phyloP scores from a whole-genome alignment of 768 basidiomycete genomes.

The Pleurotus tuber-regium region DNA sequence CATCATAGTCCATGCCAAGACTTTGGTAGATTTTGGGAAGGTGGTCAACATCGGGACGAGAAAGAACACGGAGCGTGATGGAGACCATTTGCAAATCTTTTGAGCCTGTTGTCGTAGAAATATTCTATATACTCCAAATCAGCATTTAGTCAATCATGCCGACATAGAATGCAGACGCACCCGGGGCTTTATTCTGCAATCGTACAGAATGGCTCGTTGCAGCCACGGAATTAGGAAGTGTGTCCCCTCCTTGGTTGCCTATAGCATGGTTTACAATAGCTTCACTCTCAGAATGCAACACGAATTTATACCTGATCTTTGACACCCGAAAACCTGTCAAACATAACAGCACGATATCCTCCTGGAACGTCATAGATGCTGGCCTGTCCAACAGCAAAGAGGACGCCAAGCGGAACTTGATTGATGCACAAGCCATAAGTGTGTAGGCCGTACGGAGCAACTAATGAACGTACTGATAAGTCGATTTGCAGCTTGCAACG shows the following conservation, averaged over 20 bases:
- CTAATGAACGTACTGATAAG: constrained; percentile 39
- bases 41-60: constrained; percentile 85
- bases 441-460: background rate
- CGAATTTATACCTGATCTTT: constrained; percentile 58
- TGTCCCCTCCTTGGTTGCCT: constrained; percentile 92
- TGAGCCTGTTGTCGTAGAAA: constrained; percentile 97
- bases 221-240: constrained; percentile 96
- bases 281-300: background rate
- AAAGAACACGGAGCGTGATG: constrained; percentile 93
- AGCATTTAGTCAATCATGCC: constrained; percentile 1
- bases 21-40: constrained; percentile 93
- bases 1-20: constrained; percentile 95
- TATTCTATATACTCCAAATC: constrained; percentile 60
- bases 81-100: constrained; percentile 99
- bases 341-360: constrained; percentile 95
- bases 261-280: constrained; percentile 9
- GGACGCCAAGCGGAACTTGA: constrained; percentile 49
- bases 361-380: constrained; percentile 79
- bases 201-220: constrained; percentile 94
- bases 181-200: constrained; percentile 95
- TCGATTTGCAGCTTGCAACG: constrained; percentile 48
- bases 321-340: constrained; percentile 94
- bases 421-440: constrained; percentile 1
- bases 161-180: constrained; percentile 39
- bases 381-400: constrained; percentile 42